phyloP scores from a whole-genome alignment of 129 eudicot genomes.

The Escallonia rubra region DNA sequence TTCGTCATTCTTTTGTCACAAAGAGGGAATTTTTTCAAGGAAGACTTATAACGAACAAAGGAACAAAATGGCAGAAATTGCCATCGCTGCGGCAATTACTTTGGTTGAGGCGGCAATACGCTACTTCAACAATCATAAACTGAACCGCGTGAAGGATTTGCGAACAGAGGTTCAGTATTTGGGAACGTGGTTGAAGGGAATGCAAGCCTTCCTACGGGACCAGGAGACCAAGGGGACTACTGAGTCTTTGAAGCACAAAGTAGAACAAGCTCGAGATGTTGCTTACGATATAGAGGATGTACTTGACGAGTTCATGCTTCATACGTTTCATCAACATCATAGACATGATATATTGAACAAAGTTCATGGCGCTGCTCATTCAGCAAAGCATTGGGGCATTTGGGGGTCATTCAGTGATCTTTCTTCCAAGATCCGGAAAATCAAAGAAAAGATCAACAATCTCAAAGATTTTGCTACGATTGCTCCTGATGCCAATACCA shows the following conservation, averaged over 20 bases:
- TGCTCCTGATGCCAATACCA: background rate
- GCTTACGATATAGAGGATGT: slow-evolving; percentile 24
- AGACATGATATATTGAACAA: too few relatives aligned
- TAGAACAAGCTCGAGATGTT: slow-evolving; percentile 18
- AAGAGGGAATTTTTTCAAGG: too few relatives aligned
- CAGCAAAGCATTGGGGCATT: background rate
- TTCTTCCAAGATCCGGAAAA: slow-evolving; percentile 3
- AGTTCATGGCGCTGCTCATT: background rate
- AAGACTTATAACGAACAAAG: background rate
- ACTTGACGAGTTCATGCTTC: slow-evolving; percentile 26
- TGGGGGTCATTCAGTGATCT: background rate
- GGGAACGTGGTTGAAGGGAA: slow-evolving; percentile 11
- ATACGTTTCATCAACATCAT: background rate
- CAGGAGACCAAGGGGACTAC: slow-evolving; percentile 12
- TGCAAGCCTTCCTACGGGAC: slow-evolving; percentile 17
- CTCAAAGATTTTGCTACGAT: background rate
- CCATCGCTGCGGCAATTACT: background rate
- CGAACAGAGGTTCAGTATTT: slow-evolving; percentile 8
- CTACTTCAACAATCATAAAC: slow-evolving; percentile 2
- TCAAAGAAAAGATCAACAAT: background rate
- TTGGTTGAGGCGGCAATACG: background rate
- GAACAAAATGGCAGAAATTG: slow-evolving; percentile 11
- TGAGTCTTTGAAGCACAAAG: slow-evolving; percentile 10
- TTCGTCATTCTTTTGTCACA: too few relatives aligned
- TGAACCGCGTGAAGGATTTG: background rate